Evolutionary conservation across 805 yeast genomes (phyloP).

Genomic region (Brettanomyces bruxellensis): DNA sequence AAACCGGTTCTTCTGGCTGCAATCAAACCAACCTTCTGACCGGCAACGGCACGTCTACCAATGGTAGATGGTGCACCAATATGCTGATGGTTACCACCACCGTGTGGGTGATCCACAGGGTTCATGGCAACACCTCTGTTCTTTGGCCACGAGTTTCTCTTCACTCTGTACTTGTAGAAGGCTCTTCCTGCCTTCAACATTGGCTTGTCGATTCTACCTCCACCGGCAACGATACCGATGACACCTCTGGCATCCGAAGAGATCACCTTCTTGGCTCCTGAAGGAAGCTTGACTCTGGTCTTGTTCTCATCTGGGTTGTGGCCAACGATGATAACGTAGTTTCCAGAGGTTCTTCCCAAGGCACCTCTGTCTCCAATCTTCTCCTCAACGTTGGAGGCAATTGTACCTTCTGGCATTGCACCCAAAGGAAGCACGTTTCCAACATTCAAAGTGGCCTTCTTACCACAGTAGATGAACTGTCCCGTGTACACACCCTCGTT

Average conservation of each 20-base stretch:
- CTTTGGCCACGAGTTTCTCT: slow-evolving; percentile 99
- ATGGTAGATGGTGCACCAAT: slow-evolving; percentile 99
- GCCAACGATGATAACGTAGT: slow-evolving; percentile 97
- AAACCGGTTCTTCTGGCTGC: slow-evolving; percentile 99
- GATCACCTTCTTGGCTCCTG: slow-evolving; percentile 96
- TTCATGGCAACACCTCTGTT: slow-evolving; percentile 99
- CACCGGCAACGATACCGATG: slow-evolving; percentile 99
- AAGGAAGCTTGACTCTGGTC: slow-evolving; percentile 98
- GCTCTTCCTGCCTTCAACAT: slow-evolving; percentile 99
- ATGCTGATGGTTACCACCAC: slow-evolving; percentile 99
- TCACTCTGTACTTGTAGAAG: slow-evolving; percentile 98
- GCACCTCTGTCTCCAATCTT: slow-evolving; percentile 92
- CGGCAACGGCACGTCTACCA: slow-evolving; percentile 98
- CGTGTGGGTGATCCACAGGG: slow-evolving; percentile 99
- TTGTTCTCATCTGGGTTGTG: slow-evolving; percentile 99
- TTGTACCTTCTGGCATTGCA: slow-evolving; percentile 97
- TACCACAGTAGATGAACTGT: slow-evolving; percentile 98
- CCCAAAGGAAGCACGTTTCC: slow-evolving; percentile 98
- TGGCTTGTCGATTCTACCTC: slow-evolving; percentile 99
- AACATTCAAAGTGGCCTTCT: slow-evolving; percentile 92
- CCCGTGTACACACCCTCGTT: slow-evolving; percentile 99
- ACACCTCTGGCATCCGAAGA: slow-evolving; percentile 98
- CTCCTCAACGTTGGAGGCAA: slow-evolving; percentile 44
- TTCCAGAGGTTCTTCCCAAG: slow-evolving; percentile 98
- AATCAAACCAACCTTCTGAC: slow-evolving; percentile 99